Conservation (phyloP, 73 alveolate species). For the Tetrahymena borealis region DNA sequence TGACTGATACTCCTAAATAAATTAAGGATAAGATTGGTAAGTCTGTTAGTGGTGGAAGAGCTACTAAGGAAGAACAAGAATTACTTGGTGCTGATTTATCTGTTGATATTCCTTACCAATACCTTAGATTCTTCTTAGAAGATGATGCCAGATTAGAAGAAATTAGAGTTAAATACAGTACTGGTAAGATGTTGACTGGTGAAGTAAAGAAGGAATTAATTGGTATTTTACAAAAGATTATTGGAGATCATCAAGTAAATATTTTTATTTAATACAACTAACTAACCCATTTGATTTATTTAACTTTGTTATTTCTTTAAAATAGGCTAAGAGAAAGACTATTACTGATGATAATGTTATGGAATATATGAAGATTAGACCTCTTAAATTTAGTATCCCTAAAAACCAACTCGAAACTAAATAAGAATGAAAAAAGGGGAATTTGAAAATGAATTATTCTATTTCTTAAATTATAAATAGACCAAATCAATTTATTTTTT, state of each 20-base stretch:
- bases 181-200: conserved; percentile 93
- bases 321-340: conserved; percentile 45
- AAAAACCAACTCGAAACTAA: not conserved
- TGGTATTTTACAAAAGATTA: conserved; percentile 53
- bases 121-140: conserved; percentile 92
- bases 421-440: not conserved
- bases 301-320: not conserved
- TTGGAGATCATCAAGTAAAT: conserved; percentile 68
- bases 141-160: conserved; percentile 92
- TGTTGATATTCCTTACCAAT: conserved; percentile 59
- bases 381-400: conserved; percentile 15
- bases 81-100: not conserved
- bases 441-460: too few relatives aligned
- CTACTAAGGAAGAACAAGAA: not conserved
- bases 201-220: conserved; percentile 81
- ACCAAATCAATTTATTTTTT: too few relatives aligned
- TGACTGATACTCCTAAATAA: conserved; percentile 79
- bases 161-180: conserved; percentile 75
- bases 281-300: not conserved
- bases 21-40: conserved; percentile 74
- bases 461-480: too few relatives aligned
- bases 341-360: conserved; percentile 71
- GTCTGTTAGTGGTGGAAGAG: not conserved
- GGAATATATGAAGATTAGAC: conserved; percentile 50
- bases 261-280: too few relatives aligned